These are phyloP conservation scores for Camellia japonica DNA, from an alignment of 148 eudicot species.

Conservation along the genomic window DNA sequence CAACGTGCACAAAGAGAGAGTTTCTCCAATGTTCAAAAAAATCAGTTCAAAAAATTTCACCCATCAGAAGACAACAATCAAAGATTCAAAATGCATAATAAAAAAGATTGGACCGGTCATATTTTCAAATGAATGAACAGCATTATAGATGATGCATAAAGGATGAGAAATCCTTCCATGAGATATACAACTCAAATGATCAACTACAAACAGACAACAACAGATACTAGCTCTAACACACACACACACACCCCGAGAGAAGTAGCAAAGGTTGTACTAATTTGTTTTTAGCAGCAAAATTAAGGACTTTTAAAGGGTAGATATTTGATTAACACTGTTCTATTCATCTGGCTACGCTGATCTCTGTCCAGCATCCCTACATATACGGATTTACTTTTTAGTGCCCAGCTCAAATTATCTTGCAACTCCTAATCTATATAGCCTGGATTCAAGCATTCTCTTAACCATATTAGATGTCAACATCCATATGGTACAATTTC, in stretches of 20 bases:
- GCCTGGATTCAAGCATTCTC: too few relatives aligned
- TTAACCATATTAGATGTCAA: too few relatives aligned
- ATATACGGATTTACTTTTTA: neutral
- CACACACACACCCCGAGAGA: neutral
- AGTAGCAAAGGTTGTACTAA: neutral
- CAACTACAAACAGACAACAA: neutral
- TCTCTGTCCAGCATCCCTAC: neutral
- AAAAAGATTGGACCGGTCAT: neutral
- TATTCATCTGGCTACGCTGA: neutral
- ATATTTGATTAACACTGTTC: neutral
- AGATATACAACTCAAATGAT: neutral
- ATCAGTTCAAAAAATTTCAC: neutral
- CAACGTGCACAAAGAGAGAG: slow-evolving; percentile 43
- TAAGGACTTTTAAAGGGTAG: neutral
- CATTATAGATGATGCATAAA: neutral
- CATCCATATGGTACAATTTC: too few relatives aligned
- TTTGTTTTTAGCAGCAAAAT: neutral
- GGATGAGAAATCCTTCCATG: neutral
- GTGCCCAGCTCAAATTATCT: neutral
- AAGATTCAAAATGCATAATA: too few relatives aligned
- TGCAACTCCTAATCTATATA: too few relatives aligned
- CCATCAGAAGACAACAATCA: neutral
- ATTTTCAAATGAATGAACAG: too few relatives aligned
- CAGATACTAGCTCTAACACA: neutral
- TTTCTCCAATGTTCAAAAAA: neutral